Evolutionary conservation across 495 filamentous ascomycete genomes (phyloP), one percentile per base, ranked within the genome.

Genomic region (Apodospora peruviana): DNA sequence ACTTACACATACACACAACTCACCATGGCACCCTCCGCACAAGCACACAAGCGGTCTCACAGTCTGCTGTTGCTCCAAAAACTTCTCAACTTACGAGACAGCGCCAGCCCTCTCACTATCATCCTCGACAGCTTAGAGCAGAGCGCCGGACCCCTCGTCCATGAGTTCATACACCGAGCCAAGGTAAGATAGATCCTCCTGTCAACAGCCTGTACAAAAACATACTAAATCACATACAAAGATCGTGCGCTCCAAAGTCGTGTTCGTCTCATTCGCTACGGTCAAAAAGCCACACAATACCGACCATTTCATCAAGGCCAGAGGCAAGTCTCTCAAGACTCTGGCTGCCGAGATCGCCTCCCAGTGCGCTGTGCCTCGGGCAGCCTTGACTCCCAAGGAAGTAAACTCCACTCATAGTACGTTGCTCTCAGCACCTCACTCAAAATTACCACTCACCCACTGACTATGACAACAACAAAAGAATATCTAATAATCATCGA

Each of bases 101-200:
- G 78, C 18, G 84, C 84, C 2, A 94, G 89, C 23, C 91, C 90
- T 1, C 82, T 97, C 40, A 95, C 91, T 0, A 66, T 96, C 22
- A 67, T 97, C 7, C 73, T 93, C 45, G 91, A 96, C 68, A 86
- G 79, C 14, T 65, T 96, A 34, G 90, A 94, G 66, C 91, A 96
- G 67, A 82, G 84, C 19, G 86, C 82, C 11, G 76, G 70, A 20
- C 86, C 84, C 5, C 65, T 96, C 27, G 50, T 91, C 2, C 68
- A 71, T 19, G 87, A 94, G 65, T 90, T 89, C 60, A 81, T 88
- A 32, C 71, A 71, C 46, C 75, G 87, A 57, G 88, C 88, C 35
- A 88, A 86, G 68, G 88, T 87, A 61, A 49, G 71, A 27, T 18
- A 17, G 29, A 12, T 34, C 23, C 35, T 38, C 20, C 43, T 17